Evolutionary conservation across 208 protist species (phyloP).

Genomic region (Acanthamoeba healyi): DNA sequence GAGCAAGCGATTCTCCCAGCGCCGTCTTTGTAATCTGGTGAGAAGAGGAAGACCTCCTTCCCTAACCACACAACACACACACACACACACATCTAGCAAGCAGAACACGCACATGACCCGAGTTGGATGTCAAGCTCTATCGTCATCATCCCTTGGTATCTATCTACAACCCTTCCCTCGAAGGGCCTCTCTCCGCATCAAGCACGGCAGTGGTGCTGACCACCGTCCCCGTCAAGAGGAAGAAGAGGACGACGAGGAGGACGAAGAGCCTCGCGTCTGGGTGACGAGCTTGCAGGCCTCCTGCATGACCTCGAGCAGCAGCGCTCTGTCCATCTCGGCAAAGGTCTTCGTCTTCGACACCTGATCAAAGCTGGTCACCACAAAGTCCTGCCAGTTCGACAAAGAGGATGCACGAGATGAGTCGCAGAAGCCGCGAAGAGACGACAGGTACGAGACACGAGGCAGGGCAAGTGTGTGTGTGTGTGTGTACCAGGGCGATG

Average conservation of each 20-base stretch:
- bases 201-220: too few species aligned
- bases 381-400: conserved; percentile 33
- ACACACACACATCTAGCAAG: too few species aligned
- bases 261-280: not conserved
- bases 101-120: too few species aligned
- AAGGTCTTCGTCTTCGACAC: conserved; percentile 32
- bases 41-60: too few species aligned
- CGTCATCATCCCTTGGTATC: too few species aligned
- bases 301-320: conserved; percentile 47
- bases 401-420: too few species aligned
- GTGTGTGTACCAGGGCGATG: not conserved
- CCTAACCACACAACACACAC: too few species aligned
- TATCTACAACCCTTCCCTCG: too few species aligned
- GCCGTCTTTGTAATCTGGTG: not conserved
- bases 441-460: not conserved
- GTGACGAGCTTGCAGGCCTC: conserved; percentile 27
- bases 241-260: not conserved
- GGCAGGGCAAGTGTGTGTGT: not conserved
- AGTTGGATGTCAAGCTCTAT: too few species aligned
- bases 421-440: not conserved
- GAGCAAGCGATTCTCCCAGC: conserved; percentile 6
- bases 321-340: not conserved
- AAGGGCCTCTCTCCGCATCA: too few species aligned
- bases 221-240: too few species aligned
- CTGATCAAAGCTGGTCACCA: conserved; percentile 42